Conservation (phyloP, 768 basidiomycete genomes). For the Lactarius vividus region DNA sequence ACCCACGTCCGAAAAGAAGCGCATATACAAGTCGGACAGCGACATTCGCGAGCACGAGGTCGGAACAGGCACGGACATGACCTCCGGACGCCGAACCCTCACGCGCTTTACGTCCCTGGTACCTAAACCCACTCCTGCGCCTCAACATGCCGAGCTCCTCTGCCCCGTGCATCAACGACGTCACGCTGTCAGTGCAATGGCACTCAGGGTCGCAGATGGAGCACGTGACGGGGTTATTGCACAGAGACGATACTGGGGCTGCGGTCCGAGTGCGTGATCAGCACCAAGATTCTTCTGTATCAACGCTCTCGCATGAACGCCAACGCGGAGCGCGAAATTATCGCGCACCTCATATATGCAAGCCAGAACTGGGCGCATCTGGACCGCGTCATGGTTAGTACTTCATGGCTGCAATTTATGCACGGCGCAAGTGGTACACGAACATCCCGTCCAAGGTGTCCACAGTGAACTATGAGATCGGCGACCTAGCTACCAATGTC, state of each 20-base stretch:
- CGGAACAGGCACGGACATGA: slow-evolving; percentile 39
- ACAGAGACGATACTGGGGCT: neutral
- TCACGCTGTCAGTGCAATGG: neutral
- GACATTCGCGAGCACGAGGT: slow-evolving; percentile 27
- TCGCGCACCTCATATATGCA: slow-evolving; percentile 97
- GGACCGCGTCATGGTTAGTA: slow-evolving; percentile 85
- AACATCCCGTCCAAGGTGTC: slow-evolving; percentile 85
- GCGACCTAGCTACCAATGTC: slow-evolving; percentile 31
- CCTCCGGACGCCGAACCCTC: slow-evolving; percentile 50
- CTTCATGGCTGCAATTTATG: slow-evolving; percentile 91
- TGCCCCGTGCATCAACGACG: slow-evolving; percentile 41
- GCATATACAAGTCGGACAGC: slow-evolving; percentile 49
- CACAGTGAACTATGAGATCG: slow-evolving; percentile 82
- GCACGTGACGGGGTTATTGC: slow-evolving; percentile 5
- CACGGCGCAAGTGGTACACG: slow-evolving; percentile 97
- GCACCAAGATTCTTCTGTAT: slow-evolving; percentile 94
- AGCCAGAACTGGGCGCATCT: slow-evolving; percentile 89
- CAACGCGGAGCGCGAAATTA: slow-evolving; percentile 90
- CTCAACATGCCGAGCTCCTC: slow-evolving; percentile 62
- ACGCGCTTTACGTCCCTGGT: slow-evolving; percentile 40
- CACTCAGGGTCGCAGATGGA: neutral
- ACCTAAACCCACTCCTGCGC: slow-evolving; percentile 33
- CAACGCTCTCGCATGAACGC: slow-evolving; percentile 81
- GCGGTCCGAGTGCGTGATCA: slow-evolving; percentile 80
- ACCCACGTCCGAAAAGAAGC: slow-evolving; percentile 67